A percentile compares a stretch with the other conserved stretches of the same genome.
phyloP scores from a whole-genome alignment of 768 basidiomycete species.

The Lactifluus volemus region DNA sequence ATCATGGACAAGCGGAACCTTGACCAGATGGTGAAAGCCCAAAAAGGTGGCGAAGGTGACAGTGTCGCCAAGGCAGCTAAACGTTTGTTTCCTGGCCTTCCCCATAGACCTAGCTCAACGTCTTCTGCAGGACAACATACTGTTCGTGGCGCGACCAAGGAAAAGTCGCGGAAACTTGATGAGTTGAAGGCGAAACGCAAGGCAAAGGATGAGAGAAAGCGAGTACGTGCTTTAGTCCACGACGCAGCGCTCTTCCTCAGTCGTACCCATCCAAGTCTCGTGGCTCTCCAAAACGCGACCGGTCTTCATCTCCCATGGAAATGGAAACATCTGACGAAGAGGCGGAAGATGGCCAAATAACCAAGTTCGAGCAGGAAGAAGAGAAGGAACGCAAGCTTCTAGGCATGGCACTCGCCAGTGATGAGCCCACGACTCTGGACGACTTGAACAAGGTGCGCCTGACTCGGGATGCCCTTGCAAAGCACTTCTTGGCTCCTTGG shows the following conservation, averaged over 20 bases:
- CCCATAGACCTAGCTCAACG: background rate
- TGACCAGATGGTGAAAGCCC: slow-evolving; percentile 63
- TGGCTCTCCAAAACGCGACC: slow-evolving; percentile 60
- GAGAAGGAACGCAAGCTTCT: slow-evolving; percentile 48
- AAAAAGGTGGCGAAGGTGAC: slow-evolving; percentile 46
- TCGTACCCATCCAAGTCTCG: slow-evolving; percentile 13
- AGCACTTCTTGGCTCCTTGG: slow-evolving; percentile 67
- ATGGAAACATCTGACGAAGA: slow-evolving; percentile 84
- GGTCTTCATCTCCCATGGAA: slow-evolving; percentile 75
- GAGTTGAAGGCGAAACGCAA: slow-evolving; percentile 82
- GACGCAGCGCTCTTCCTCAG: slow-evolving; percentile 9
- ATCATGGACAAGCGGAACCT: slow-evolving; percentile 62
- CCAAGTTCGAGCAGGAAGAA: slow-evolving; percentile 64
- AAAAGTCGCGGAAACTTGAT: slow-evolving; percentile 69
- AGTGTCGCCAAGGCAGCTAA: slow-evolving; percentile 66
- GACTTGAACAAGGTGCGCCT: slow-evolving; percentile 58
- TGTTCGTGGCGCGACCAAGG: slow-evolving; percentile 64
- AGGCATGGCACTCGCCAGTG: slow-evolving; percentile 34
- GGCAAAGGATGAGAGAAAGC: slow-evolving; percentile 83
- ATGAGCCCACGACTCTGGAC: slow-evolving; percentile 41
- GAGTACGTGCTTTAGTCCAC: slow-evolving; percentile 38
- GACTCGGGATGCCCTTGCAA: slow-evolving; percentile 62
- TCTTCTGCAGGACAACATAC: slow-evolving; percentile 56
- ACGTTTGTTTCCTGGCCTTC: slow-evolving; percentile 38
- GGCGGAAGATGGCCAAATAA: slow-evolving; percentile 66